A percentile compares a stretch with the other conserved stretches of the same genome.
Evolutionary conservation across 129 eudicot species (phyloP).

Genomic region (Ambrosia artemisiifolia): DNA sequence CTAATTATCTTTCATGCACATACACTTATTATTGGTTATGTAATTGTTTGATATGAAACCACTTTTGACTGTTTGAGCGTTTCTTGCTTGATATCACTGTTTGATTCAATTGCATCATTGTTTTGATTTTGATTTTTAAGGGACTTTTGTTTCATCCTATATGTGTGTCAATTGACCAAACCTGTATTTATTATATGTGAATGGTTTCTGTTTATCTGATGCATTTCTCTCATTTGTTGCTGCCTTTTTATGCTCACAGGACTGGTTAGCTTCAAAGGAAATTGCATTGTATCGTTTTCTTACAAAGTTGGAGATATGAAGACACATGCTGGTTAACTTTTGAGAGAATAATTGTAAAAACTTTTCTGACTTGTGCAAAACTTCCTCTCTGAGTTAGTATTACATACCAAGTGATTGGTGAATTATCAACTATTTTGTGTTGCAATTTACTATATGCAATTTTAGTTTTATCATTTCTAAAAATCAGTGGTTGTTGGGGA

Average conservation of each 20-base stretch:
- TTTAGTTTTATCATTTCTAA: neutral
- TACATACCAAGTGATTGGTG: conserved; percentile 6
- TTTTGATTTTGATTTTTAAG: neutral
- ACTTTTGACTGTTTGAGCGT: neutral
- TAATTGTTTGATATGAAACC: neutral
- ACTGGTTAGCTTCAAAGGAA: neutral
- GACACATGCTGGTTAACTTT: neutral
- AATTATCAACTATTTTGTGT: conserved; percentile 3
- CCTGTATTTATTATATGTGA: neutral
- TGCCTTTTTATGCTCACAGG: conserved; percentile 1
- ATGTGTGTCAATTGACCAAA: neutral
- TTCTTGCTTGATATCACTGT: too few species aligned
- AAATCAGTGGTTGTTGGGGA: neutral
- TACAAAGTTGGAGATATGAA: conserved; percentile 6
- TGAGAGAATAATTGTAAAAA: conserved; percentile 11
- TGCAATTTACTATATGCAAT: neutral
- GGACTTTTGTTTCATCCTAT: neutral
- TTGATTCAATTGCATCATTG: too few species aligned
- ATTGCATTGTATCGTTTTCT: neutral
- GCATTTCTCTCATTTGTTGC: neutral
- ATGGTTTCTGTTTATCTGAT: neutral
- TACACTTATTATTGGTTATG: neutral
- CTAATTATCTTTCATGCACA: too few species aligned
- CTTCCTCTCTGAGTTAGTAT: neutral
- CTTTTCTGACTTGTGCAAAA: neutral